phyloP scores from a whole-genome alignment of 2,329 filamentous ascomycete genomes.

The Rutstroemia sp. region DNA sequence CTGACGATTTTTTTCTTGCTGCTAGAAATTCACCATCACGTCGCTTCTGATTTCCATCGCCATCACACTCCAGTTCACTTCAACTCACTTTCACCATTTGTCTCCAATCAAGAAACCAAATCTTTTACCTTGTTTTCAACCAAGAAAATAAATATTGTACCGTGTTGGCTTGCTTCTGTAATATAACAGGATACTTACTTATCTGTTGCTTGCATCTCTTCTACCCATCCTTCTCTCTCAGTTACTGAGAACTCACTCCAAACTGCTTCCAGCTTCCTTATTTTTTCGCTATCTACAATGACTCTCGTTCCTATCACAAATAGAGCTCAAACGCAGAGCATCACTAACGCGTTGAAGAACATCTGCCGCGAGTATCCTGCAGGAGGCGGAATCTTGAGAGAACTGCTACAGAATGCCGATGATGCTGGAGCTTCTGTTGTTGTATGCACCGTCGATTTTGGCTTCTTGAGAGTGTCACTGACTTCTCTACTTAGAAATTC shows the following conservation, averaged over 20 bases:
- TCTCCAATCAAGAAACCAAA: no score
- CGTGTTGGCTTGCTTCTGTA: no score
- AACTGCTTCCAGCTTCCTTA: neutral
- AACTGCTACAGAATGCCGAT: conserved; percentile 94
- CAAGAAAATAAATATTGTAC: no score
- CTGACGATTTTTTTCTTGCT: no score
- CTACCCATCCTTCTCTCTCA: neutral
- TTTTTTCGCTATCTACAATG: conserved; percentile 9
- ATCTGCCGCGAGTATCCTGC: conserved; percentile 50
- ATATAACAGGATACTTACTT: no score
- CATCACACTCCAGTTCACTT: no score
- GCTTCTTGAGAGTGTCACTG: neutral
- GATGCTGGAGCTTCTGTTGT: conserved; percentile 87
- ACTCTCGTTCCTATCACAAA: conserved; percentile 12
- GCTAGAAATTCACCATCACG: no score
- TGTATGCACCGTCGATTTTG: conserved; percentile 13
- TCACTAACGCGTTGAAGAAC: conserved; percentile 27
- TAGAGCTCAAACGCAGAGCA: conserved; percentile 21
- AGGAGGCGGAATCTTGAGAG: conserved; percentile 79
- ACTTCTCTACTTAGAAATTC: conserved; percentile 14
- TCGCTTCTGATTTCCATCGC: no score
- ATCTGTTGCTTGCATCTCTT: no score
- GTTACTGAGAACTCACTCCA: neutral
- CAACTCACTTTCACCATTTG: no score
- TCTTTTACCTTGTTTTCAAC: no score